A percentile compares a stretch with the other conserved stretches of the same genome.
Conservation (phyloP, 371 early-diverging fungal species). For the Rhizopus microsporus region DNA sequence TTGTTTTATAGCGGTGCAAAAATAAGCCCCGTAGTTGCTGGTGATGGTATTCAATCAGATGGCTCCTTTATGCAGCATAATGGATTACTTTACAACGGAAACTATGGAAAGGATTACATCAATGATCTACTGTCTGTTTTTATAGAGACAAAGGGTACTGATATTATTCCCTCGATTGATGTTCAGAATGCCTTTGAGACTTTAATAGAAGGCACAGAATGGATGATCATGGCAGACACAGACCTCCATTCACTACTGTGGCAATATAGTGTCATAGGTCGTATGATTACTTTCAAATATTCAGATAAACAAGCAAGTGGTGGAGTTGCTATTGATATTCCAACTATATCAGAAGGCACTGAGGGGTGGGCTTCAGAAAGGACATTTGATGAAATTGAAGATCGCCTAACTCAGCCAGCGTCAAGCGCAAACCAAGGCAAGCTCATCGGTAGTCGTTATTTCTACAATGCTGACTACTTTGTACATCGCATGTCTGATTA, state of each 20-base stretch:
- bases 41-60: conserved; percentile 37
- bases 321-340: conserved; percentile 25
- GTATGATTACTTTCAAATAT: conserved; percentile 32
- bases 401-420: conserved; percentile 14
- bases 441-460: conserved; percentile 32
- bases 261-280: conserved; percentile 37
- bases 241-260: conserved; percentile 19
- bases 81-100: conserved; percentile 32
- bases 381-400: conserved; percentile 7
- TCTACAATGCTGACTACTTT: conserved; percentile 38
- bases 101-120: conserved; percentile 36
- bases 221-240: conserved; percentile 36
- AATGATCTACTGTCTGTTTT: conserved; percentile 26
- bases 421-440: conserved; percentile 35
- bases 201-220: conserved; percentile 30
- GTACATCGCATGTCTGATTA: conserved; percentile 34
- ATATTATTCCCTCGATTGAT: conserved; percentile 7
- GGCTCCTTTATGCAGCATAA: conserved; percentile 41
- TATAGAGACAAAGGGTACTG: conserved; percentile 22
- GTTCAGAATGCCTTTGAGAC: conserved; percentile 21
- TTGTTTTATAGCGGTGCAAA: conserved; percentile 20
- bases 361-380: conserved; percentile 19
- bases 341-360: conserved; percentile 14
- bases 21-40: conserved; percentile 6
- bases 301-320: conserved; percentile 25